Evolutionary conservation across 2,329 filamentous ascomycete species (phyloP).

Genomic region (Penicillium sp.): DNA sequence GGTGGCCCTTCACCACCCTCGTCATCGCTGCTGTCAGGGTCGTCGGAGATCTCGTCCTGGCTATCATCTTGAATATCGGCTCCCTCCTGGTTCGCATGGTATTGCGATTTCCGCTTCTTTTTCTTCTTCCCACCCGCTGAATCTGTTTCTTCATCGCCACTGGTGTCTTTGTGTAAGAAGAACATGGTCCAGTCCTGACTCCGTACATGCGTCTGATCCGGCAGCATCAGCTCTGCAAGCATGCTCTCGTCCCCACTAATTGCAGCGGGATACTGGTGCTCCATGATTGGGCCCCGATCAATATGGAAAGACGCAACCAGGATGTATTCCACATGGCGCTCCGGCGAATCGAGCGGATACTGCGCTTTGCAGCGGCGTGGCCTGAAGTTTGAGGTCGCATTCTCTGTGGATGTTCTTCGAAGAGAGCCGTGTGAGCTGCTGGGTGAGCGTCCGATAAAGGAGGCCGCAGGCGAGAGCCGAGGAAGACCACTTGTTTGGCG

Average conservation of each 20-base stretch:
- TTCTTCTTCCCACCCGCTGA: constrained; percentile 46
- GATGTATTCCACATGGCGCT: constrained; percentile 99
- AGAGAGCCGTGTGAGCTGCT: constrained; percentile 45
- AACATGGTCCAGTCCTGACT: constrained; percentile 99
- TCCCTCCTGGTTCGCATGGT: constrained; percentile 44
- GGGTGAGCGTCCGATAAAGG: constrained; percentile 51
- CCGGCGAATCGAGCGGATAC: constrained; percentile 68
- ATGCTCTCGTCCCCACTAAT: constrained; percentile 98
- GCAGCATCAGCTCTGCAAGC: constrained; percentile 96
- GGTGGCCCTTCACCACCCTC: constrained; percentile 78
- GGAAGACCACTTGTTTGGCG: constrained; percentile 53
- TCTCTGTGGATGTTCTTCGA: constrained; percentile 37
- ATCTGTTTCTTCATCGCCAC: constrained; percentile 74
- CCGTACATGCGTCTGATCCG: constrained; percentile 90
- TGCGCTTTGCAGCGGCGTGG: constrained; percentile 65
- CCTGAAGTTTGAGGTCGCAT: constrained; percentile 48
- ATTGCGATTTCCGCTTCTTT: constrained; percentile 48
- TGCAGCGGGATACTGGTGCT: constrained; percentile 91
- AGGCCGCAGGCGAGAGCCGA: constrained; percentile 60
- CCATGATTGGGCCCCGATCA: constrained; percentile 93
- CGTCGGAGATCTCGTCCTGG: constrained; percentile 44
- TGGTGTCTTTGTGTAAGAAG: constrained; percentile 94
- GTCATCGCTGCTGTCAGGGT: constrained; percentile 56
- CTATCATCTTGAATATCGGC: constrained; percentile 51
- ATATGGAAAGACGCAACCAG: constrained; percentile 97